Base-by-base conservation (phyloP, 805 yeast genomes). In the Pichia manshurica region DNA sequence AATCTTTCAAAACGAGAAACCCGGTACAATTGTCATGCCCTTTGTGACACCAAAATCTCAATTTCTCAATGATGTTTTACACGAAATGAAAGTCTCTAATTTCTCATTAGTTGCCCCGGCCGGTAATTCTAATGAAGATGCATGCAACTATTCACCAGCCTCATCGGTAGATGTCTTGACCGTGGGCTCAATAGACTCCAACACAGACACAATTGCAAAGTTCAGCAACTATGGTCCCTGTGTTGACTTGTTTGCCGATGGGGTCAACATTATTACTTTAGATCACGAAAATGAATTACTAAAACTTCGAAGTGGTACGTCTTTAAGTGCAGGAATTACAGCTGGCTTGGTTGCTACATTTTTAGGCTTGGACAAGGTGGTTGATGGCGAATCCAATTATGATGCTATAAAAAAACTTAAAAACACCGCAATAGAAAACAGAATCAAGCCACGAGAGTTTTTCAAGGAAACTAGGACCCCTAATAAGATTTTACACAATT, bases 161-260 rank as follows among this genome's bases (percentile, higher is more conserved):
- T 68, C 76, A 35, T 71, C 77, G 3, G 47, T 37, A 3, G 65
- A 65, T 6, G 69, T 67, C 2, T 57, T 71, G 40, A 67, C 72
- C 10, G 72, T 71, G 5, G 76, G 74, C 15, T 67, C 75, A 10
- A 61, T 70, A 21, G 66, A 68, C 52, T 57, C 62, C 31, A 48
- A 51, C 21, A 61, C 58, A 20, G 72, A 71, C 51, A 58, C 55
- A 22, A 56, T 63, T 45, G 66, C 74, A 5, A 49, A 54, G 37
- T 71, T 71, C 53, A 64, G 72, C 20, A 75, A 76, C 60, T 72
- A 69, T 69, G 81, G 81, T 7, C 61, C 66, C n/a, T 76, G 81
- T 55, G 78, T 77, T 20, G 79, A 77, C 49, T 55, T 75, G 13
- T 74, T 71, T 52, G 69, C 79, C 0, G 70, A 75, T n/a, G 81